Evolutionary conservation across 2,329 filamentous ascomycete species (phyloP), one percentile per base, ranked within the genome.

Genomic region (Trichoderma koningii): DNA sequence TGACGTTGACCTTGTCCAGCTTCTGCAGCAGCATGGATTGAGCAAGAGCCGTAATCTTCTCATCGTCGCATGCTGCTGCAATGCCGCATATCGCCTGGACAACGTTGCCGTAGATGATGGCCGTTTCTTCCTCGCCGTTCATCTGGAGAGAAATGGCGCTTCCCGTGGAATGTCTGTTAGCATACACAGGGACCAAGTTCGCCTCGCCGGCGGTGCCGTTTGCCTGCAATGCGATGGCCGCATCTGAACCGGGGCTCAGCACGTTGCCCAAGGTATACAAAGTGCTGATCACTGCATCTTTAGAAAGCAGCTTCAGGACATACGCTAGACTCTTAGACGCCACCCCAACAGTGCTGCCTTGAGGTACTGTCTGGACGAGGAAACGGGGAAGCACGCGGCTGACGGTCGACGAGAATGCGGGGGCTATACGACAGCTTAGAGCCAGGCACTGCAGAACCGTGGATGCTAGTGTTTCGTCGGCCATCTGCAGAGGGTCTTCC

Each of bases 21-120:
- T 99, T 98, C 73, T 99, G 95, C n/a, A 97, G 79, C 26, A 99
- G 86, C 88, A 99, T 97, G 0, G 93, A 96, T 71, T 97, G 90
- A 2, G 93, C 94, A 60, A 99, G 81, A 5, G 93, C 93, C 7
- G 90, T 95, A 62, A 99, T 96, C 78, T 97, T 97, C 66, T 92
- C 88, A 72, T 99, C 93, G 55, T 89, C 85, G 73, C 89, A 93
- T 65, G 86, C 88, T 23, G 85, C 86, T 0, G 95, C 92, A 74
- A 99, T 92, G n/a, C 88, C 89, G 65, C 96, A 94, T 67, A 99
- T 94, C 0, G 94, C 92, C 73, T 96, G 89, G n/a, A 98, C 88
- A n/a, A 98, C 90, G 68, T 94, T 96, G 42, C 88, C 87, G 73
- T 96, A 93, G 0, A 93, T 88, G 34, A 87, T 80, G 5, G 88